Conservation (phyloP, 208 protist genomes). For the Blastocrithidia nonstop region DNA sequence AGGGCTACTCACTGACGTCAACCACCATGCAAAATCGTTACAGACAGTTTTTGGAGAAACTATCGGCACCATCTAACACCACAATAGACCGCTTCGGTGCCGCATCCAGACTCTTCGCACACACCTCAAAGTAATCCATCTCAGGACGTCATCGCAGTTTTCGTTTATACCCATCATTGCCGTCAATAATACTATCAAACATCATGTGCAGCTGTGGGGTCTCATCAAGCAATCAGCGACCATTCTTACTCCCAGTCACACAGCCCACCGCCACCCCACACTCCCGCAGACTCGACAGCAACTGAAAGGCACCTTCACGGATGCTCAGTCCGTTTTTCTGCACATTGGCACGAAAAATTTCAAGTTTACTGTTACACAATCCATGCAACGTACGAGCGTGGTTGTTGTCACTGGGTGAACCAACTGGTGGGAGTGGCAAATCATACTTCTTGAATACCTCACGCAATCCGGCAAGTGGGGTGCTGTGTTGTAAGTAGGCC, state of each 20-base stretch:
- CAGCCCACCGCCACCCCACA: slow-evolving; percentile 68
- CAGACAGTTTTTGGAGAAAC: slow-evolving; percentile 57
- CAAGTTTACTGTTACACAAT: slow-evolving; percentile 46
- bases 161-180: slow-evolving; percentile 34
- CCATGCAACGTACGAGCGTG: slow-evolving; percentile 40
- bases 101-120: slow-evolving; percentile 47
- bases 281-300: slow-evolving; percentile 54
- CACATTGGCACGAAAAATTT: slow-evolving; percentile 44
- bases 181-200: slow-evolving; percentile 67
- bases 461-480: slow-evolving; percentile 36
- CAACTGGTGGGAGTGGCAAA: slow-evolving; percentile 16
- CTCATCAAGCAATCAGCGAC: slow-evolving; percentile 51
- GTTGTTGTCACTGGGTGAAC: slow-evolving; percentile 21
- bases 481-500: slow-evolving; percentile 64
- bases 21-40: slow-evolving; percentile 68
- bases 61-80: slow-evolving; percentile 65
- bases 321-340: slow-evolving; percentile 23
- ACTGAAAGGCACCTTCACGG: slow-evolving; percentile 32
- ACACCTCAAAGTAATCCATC: slow-evolving; percentile 73
- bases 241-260: slow-evolving; percentile 74
- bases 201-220: slow-evolving; percentile 29
- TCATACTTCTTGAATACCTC: slow-evolving; percentile 54
- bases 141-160: slow-evolving; percentile 60
- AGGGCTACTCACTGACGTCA: slow-evolving; percentile 35
- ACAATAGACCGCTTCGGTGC: slow-evolving; percentile 41